phyloP scores from a whole-genome alignment of 176 grass and related monocot genomes.

The Eragrostis curvula region DNA sequence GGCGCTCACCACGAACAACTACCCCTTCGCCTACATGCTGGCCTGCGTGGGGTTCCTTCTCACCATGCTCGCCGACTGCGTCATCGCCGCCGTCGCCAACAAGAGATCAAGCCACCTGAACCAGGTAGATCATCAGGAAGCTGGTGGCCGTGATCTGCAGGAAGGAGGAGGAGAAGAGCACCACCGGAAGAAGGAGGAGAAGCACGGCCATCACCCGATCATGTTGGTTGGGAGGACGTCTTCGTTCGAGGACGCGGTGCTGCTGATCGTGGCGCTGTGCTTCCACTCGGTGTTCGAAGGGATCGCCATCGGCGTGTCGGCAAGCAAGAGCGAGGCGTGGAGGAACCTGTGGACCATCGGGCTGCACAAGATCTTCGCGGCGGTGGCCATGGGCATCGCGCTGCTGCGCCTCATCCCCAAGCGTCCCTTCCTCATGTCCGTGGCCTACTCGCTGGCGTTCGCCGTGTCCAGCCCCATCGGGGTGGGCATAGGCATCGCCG shows the following conservation, averaged over 20 bases:
- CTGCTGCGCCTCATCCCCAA: constrained; percentile 61
- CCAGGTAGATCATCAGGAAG: too few relatives aligned
- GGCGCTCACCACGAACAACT: constrained; percentile 43
- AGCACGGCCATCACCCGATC: constrained; percentile 22
- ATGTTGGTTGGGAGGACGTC: constrained; percentile 43
- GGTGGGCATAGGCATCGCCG: constrained; percentile 62
- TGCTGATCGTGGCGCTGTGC: constrained; percentile 83
- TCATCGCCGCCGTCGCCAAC: too few relatives aligned
- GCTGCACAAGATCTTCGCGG: constrained; percentile 73
- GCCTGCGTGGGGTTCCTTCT: constrained; percentile 68
- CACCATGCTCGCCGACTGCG: constrained; percentile 76
- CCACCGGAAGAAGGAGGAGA: too few relatives aligned
- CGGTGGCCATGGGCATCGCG: constrained; percentile 82
- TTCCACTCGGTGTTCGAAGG: constrained; percentile 92
- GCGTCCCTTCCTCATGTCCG: constrained; percentile 60
- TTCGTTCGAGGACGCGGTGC: constrained; percentile 63
- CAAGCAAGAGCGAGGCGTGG: constrained; percentile 58
- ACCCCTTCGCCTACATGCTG: constrained; percentile 89
- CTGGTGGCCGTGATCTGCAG: too few relatives aligned
- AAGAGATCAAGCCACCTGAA: too few relatives aligned
- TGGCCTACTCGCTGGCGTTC: constrained; percentile 62
- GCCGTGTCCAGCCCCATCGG: constrained; percentile 66
- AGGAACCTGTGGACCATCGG: constrained; percentile 84
- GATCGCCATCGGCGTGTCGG: constrained; percentile 78
- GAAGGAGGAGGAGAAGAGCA: too few relatives aligned